Percentiles rank a stretch among this genome's conserved stretches.
These are phyloP conservation scores for Aspergillus sojae DNA, from an alignment of 2,329 filamentous ascomycete genomes.

Conservation along the genomic window DNA sequence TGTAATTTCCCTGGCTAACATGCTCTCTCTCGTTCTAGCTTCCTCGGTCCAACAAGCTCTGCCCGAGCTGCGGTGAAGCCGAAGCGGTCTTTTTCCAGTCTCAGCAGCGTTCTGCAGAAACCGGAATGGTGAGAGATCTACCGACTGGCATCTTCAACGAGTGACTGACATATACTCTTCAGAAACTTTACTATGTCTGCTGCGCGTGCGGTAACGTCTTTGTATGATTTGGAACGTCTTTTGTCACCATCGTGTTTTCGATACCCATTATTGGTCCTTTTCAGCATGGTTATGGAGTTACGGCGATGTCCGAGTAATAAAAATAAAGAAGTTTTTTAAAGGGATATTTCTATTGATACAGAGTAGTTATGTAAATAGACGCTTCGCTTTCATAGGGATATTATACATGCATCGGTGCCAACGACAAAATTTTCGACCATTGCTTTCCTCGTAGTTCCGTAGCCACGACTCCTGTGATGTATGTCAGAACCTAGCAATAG, in stretches of 20 bases:
- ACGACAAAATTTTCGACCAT: conserved; percentile 97
- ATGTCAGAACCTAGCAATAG: conserved; percentile 22
- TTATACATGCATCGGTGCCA: conserved; percentile 82
- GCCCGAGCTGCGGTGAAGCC: conserved; percentile 79
- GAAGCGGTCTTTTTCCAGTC: conserved; percentile 99
- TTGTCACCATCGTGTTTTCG: conserved; percentile 25
- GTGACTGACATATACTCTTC: conserved; percentile 20
- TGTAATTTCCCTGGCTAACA: conserved; percentile 37
- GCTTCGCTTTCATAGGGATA: conserved; percentile 36
- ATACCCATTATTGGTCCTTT: conserved; percentile 33
- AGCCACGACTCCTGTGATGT: conserved; percentile 73
- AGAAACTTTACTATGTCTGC: conserved; percentile 95
- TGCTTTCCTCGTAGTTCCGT: conserved; percentile 86
- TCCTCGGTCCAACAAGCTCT: conserved; percentile 82
- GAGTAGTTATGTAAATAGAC: conserved; percentile 27
- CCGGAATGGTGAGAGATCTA: conserved; percentile 80
- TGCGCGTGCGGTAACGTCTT: conserved; percentile 91
- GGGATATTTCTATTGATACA: conserved; percentile 33
- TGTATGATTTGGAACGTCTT: conserved; percentile 31
- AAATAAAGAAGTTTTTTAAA: conserved; percentile 10
- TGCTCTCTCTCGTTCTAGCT: conserved; percentile 59
- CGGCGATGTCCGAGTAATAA: conserved; percentile 19
- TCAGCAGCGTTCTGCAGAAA: conserved; percentile 94
- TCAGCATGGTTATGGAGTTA: conserved; percentile 26
- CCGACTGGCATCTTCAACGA: conserved; percentile 10